phyloP scores from a whole-genome alignment of 208 protist genomes.

The Leishmania arabica region DNA sequence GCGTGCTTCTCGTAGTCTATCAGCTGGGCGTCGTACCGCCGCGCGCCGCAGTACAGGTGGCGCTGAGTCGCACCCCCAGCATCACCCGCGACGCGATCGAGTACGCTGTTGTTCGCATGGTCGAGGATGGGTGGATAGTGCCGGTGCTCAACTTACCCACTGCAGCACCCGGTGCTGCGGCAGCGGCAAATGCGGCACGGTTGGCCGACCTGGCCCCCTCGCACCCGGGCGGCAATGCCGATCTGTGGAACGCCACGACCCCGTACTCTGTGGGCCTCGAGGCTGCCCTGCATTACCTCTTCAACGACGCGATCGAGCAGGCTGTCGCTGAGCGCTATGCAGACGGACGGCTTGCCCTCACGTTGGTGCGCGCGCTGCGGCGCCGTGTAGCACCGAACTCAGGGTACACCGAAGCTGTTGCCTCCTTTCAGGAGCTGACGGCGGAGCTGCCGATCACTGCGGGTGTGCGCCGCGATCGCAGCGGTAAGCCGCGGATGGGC shows the following conservation, averaged over 20 bases:
- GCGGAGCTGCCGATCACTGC: conserved; percentile 15
- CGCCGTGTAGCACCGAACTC: conserved; percentile 9
- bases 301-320: conserved; percentile 35
- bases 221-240: neutral
- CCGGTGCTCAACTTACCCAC: conserved; percentile 13
- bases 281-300: conserved; percentile 23
- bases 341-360: conserved; percentile 28
- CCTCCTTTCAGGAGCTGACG: conserved; percentile 26
- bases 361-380: conserved; percentile 40
- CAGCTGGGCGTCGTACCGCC: conserved; percentile 62
- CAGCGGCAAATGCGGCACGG: neutral
- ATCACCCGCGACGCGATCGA: conserved; percentile 36
- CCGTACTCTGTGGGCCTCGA: conserved; percentile 46
- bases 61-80: conserved; percentile 40
- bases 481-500: conserved; percentile 10
- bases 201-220: neutral
- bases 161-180: neutral
- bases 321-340: conserved; percentile 30
- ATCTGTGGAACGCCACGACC: conserved; percentile 16
- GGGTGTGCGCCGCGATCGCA: conserved; percentile 21
- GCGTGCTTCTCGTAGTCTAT: conserved; percentile 53
- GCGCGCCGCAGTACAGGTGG: conserved; percentile 43
- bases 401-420: conserved; percentile 10
- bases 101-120: conserved; percentile 47
- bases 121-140: conserved; percentile 54